Conservation (phyloP, 2,329 filamentous ascomycete species). For the Pyricularia sp. region DNA sequence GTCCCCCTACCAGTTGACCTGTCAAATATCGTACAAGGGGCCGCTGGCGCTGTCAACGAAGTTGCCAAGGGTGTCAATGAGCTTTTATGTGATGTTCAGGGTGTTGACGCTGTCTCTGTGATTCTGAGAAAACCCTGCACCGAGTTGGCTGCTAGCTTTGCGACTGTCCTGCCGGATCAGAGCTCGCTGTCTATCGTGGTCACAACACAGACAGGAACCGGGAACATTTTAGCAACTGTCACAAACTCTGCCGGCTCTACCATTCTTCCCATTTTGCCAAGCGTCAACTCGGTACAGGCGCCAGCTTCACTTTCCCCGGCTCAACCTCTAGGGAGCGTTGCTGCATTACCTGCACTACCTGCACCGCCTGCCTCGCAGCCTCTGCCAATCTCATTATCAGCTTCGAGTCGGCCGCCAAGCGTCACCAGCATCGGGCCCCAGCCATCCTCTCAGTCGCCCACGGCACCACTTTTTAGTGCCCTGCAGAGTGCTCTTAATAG, state of each 20-base stretch:
- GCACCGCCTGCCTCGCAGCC: not conserved
- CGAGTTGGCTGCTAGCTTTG: not conserved
- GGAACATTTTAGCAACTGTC: slow-evolving; percentile 1
- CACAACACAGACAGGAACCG: not conserved
- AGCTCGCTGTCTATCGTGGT: slow-evolving; percentile 1
- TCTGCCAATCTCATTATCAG: not conserved
- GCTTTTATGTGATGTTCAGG: slow-evolving; percentile 3
- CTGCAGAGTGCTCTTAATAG: not conserved
- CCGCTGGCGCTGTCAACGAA: not conserved
- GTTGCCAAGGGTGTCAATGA: slow-evolving; percentile 3
- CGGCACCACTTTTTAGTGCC: not conserved
- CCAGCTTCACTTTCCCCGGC: not conserved
- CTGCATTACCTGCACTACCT: not conserved
- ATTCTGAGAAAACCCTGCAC: slow-evolving; percentile 2
- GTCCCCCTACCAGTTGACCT: not conserved
- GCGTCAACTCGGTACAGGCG: not conserved
- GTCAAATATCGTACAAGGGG: not conserved
- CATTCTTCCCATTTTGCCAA: not conserved
- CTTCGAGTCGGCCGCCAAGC: not conserved
- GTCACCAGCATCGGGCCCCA: not conserved
- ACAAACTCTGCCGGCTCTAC: slow-evolving; percentile 1
- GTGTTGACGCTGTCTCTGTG: not conserved
- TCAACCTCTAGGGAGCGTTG: not conserved
- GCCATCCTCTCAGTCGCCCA: not conserved
- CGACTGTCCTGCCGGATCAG: not conserved